Base-by-base conservation (phyloP, 208 protist species). In the Leishmania guyanensis region DNA sequence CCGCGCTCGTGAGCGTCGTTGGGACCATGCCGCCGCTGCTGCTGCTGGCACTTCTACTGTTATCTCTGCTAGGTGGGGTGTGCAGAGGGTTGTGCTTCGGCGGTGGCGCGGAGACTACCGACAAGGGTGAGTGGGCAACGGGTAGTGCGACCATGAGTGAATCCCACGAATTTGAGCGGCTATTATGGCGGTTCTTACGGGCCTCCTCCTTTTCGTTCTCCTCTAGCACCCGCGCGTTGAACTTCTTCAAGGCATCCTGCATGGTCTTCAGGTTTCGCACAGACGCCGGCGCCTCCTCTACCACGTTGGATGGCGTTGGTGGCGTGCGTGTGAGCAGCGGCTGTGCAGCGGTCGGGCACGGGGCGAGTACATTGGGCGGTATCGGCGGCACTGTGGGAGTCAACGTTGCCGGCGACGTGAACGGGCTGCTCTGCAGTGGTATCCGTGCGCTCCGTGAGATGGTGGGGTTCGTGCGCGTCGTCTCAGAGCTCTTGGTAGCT, bases 201-300 rank as follows among this genome's bases (percentile, higher is more conserved):
- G 75, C 56, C 56, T 54, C 36, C 6, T 79, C 76, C 54, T 53
- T 33, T 56, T 80, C 70, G 6, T 29, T 64, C 60, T 84, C 81
- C 75, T 80, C 76, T 33, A 74, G 26, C 46, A 84, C 20, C 5
- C 81, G 66, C 56, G 66, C 58, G 64, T 84, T 84, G 39, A 84
- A 84, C 26, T 62, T 20, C 81, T 77, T 68, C 10, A 84, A 48
- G 8, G 76, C 81, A 2, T 69, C 33, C 14, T 46, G 74, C 68
- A 84, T 77, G 4, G n/a, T 62, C 56, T 53, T 51, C 48, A n/a
- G 12, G 9, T 77, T 64, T 39, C 14, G 79, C 51, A n/a, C 48
- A 20, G 60, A 70, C 8, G 66, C 53, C 5, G 65, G 54, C 9
- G 65, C 48, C 73, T 36, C 36, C 53, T 20, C 50, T 39, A 56